Conservation (phyloP, 192 early-diverging fungal genomes). For the Phycomyces nitens region DNA sequence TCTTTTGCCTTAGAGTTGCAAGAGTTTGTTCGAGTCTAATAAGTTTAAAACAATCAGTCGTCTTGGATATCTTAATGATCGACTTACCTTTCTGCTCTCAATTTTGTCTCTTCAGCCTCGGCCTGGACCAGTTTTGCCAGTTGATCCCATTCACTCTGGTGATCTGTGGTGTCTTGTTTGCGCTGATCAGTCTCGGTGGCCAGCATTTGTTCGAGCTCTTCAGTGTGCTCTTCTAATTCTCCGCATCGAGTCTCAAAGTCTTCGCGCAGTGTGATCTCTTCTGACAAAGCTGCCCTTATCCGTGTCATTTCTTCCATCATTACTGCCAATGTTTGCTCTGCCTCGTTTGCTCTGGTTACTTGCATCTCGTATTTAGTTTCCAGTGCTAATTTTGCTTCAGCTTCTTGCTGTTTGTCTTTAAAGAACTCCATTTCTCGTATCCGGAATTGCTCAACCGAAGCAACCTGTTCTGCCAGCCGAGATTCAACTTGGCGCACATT, state of each 20-base stretch:
- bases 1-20: too few relatives aligned
- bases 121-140: constrained; percentile 3
- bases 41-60: background rate
- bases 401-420: background rate
- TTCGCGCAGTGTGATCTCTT: constrained; percentile 8
- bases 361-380: too few relatives aligned
- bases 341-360: too few relatives aligned
- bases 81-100: constrained; percentile 14
- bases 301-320: constrained; percentile 6
- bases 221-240: background rate
- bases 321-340: background rate
- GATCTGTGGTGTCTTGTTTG: constrained; percentile 8
- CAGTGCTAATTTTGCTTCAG: background rate
- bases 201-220: background rate
- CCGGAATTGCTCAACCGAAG: too few relatives aligned
- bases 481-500: too few relatives aligned
- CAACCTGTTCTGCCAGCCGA: too few relatives aligned
- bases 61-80: background rate
- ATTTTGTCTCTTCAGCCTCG: constrained; percentile 11
- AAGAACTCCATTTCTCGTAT: constrained; percentile 2
- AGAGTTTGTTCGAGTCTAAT: too few relatives aligned
- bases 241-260: background rate
- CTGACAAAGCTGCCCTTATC: background rate
- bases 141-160: constrained; percentile 11
- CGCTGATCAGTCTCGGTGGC: background rate